phyloP scores from a whole-genome alignment of 1,139 yeast genomes.

The Entelexis paramagnoliae region DNA sequence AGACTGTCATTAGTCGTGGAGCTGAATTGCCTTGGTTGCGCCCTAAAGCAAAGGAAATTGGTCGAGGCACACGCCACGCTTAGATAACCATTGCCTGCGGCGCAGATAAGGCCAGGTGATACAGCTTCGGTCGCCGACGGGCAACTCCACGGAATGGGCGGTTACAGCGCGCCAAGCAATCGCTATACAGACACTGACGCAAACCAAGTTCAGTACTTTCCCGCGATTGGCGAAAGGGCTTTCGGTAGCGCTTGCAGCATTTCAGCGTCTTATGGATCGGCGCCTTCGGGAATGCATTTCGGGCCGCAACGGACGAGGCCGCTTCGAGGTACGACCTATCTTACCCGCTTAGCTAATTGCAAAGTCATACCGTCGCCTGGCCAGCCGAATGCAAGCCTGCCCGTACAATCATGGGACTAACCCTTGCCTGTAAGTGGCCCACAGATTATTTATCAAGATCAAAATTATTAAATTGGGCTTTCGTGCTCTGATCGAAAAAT shows the following conservation, averaged over 20 bases:
- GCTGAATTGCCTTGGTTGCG: too few relatives aligned
- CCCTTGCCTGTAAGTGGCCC: background rate
- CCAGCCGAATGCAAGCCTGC: too few relatives aligned
- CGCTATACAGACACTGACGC: background rate
- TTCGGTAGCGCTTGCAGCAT: too few relatives aligned
- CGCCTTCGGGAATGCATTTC: too few relatives aligned
- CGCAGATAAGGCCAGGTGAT: background rate
- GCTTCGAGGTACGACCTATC: background rate
- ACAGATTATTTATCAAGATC: conserved; percentile 1
- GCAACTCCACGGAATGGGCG: background rate
- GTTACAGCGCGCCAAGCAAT: background rate
- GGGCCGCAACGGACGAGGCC: too few relatives aligned
- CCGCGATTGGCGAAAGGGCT: too few relatives aligned
- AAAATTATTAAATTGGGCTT: background rate
- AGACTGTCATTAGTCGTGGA: too few relatives aligned
- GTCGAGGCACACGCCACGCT: background rate
- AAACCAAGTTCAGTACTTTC: too few relatives aligned
- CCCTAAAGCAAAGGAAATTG: too few relatives aligned
- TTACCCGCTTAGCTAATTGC: conserved; percentile 14
- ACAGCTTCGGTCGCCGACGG: background rate
- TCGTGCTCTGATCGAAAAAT: background rate
- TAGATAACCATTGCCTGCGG: background rate
- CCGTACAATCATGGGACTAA: background rate
- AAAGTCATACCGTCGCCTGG: background rate
- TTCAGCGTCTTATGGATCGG: too few relatives aligned